Evolutionary conservation across 1,284 basidiomycete species (phyloP), one percentile per base, ranked within the genome.

Genomic region (Fomitopsis schrenkii): DNA sequence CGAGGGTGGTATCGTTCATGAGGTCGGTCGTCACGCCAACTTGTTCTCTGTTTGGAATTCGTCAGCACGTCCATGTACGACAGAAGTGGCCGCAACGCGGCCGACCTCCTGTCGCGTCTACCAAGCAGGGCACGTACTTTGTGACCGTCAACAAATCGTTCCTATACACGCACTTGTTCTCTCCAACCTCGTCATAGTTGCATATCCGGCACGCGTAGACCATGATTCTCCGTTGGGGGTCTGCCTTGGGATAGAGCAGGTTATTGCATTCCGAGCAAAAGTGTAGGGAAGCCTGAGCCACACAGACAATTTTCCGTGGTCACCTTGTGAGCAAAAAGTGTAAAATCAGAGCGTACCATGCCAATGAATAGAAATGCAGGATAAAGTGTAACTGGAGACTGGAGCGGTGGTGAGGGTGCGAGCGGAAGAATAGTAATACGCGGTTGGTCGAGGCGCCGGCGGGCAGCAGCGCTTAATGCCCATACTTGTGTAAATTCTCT

Each of bases 261-360:
- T 98, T 97, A 81, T 97, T 97, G 81, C 93, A 95, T 80, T 95
- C 93, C 48, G 87, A 87, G 71, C 93, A 95, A 75, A 94, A 95
- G 71, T 93, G 88, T 40, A 94, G 84, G 1, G 90, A 90, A 5
- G 88, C 85, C 89, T 90, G 12, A 40, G 38, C 38, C 38, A 40
- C 38, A 40, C 12, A 8, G 12, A 14, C 8, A 40, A 10, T 40
- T 40, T 8, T 15, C 9, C 5, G 5, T 5, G 38, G 38, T 40
- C 9, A 40, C 9, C 38, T 0, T 40, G 8, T 33, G 30, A 33
- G 30, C 30, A 12, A 1, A 40, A 3, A 40, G 38, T 40, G 14
- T 14, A 40, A 8, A 40, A 40, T 40, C 12, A 40, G 12, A 12
- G 12, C 38, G 38, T 15, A 40, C 38, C 38, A 40, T 40, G 9